Evolutionary conservation across 768 basidiomycete species (phyloP).

Genomic region (Austroboletus eburneus): DNA sequence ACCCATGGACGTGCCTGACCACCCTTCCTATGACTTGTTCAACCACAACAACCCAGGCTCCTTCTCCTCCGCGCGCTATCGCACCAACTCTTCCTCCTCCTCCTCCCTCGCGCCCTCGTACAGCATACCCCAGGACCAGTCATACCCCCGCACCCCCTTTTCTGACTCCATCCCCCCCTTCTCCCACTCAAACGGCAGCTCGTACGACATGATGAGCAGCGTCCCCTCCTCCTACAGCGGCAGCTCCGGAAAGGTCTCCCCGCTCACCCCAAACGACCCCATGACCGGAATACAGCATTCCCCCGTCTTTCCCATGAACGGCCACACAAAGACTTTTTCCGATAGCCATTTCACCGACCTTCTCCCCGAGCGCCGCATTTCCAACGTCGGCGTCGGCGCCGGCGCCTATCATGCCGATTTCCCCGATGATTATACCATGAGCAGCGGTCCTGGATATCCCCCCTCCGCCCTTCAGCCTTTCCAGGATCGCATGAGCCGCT

Average conservation of each 20-base stretch:
- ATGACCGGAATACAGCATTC: conserved; percentile 54
- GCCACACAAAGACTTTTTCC: conserved; percentile 53
- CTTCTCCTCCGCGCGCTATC: conserved; percentile 59
- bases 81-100: conserved; percentile 67
- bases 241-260: conserved; percentile 71
- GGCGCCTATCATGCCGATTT: conserved; percentile 59
- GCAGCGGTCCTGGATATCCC: conserved; percentile 43
- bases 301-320: conserved; percentile 43
- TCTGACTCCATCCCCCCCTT: conserved; percentile 58
- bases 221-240: conserved; percentile 54
- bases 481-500: conserved; percentile 55
- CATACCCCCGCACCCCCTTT: conserved; percentile 60
- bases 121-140: conserved; percentile 47
- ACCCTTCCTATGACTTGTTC: conserved; percentile 63
- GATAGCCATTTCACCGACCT: conserved; percentile 54
- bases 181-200: conserved; percentile 44
- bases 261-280: conserved; percentile 66
- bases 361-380: conserved; percentile 55
- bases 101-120: conserved; percentile 61
- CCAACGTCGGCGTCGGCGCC: conserved; percentile 39
- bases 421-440: conserved; percentile 59
- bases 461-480: conserved; percentile 53
- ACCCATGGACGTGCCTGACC: conserved; percentile 52
- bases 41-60: conserved; percentile 39
- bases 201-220: conserved; percentile 64